Evolutionary conservation across 371 early-diverging fungal genomes (phyloP).

Genomic region (Apophysomyces variabilis): DNA sequence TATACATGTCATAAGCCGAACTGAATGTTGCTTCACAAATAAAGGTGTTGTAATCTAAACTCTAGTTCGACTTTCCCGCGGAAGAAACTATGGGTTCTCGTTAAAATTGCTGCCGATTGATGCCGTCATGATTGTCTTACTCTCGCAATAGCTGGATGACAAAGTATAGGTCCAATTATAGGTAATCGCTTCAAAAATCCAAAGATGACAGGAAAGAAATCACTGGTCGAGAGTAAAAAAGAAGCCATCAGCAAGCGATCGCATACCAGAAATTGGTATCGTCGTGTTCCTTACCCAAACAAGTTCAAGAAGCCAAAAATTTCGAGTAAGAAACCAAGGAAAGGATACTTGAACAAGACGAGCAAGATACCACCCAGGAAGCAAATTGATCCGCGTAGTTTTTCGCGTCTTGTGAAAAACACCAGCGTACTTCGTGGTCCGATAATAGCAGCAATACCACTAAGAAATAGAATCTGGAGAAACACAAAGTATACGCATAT

Average conservation of each 20-base stretch:
- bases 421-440: slow-evolving; percentile 82
- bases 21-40: too few relatives aligned
- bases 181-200: slow-evolving; percentile 89
- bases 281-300: slow-evolving; percentile 77
- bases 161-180: slow-evolving; percentile 84
- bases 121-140: slow-evolving; percentile 39
- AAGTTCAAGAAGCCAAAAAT: slow-evolving; percentile 94
- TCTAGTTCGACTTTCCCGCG: slow-evolving; percentile 7
- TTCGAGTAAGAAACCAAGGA: slow-evolving; percentile 91
- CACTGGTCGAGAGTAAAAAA: slow-evolving; percentile 51
- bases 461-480: slow-evolving; percentile 84
- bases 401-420: slow-evolving; percentile 85
- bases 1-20: too few relatives aligned
- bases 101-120: neutral
- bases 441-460: slow-evolving; percentile 88
- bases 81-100: neutral
- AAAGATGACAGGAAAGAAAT: slow-evolving; percentile 95
- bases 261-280: neutral
- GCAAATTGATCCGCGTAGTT: slow-evolving; percentile 87
- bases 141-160: slow-evolving; percentile 79
- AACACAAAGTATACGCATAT: neutral
- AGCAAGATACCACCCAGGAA: slow-evolving; percentile 92
- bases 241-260: neutral
- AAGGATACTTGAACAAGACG: slow-evolving; percentile 86
- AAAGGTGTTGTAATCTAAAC: neutral